Evolutionary conservation across 768 basidiomycete species (phyloP), one percentile per base, ranked within the genome.

Genomic region (Amanita exitialis): DNA sequence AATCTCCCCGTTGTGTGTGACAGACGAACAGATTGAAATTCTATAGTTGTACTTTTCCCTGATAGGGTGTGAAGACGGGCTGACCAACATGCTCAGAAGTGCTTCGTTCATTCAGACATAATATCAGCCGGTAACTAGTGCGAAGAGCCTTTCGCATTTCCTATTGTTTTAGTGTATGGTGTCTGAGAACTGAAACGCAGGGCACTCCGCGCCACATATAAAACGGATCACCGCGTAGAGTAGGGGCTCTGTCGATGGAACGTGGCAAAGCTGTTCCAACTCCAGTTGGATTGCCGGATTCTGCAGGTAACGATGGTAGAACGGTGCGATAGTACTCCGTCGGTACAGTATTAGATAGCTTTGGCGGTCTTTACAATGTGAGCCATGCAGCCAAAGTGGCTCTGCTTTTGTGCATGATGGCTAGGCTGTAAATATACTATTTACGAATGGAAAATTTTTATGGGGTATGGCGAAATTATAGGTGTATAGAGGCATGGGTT

Each of bases 21-120:
- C n/a, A n/a, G n/a, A n/a, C n/a, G n/a, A n/a, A n/a, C n/a, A n/a
- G n/a, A n/a, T n/a, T n/a, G n/a, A n/a, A n/a, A n/a, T n/a, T n/a
- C n/a, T n/a, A n/a, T n/a, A n/a, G n/a, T n/a, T n/a, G n/a, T n/a
- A n/a, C n/a, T 86, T 88, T 67, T 85, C 86, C 46, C 88, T 80
- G 47, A 89, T 64, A 9, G 87, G 87, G 66, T 1, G 81, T 78
- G 64, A 77, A 82, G 7, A 76, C 52, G 1, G 80, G 75, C 0
- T 64, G 58, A 34, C 77, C 77, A 27, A 70, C 66, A 5, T 55
- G 58, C 25, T 54, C 55, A 21, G 56, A 45, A 28, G 53, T 48
- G n/a, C 20, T 36, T 47, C 51, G 35, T 54, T 53, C 51, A 39
- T 45, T 32, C 52, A 49, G 64, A 59, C 2, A 59, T 44, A 6